A percentile compares a stretch with the other conserved stretches of the same genome.
phyloP scores from a whole-genome alignment of 208 protist species.

The Wallacemonas rigidus region DNA sequence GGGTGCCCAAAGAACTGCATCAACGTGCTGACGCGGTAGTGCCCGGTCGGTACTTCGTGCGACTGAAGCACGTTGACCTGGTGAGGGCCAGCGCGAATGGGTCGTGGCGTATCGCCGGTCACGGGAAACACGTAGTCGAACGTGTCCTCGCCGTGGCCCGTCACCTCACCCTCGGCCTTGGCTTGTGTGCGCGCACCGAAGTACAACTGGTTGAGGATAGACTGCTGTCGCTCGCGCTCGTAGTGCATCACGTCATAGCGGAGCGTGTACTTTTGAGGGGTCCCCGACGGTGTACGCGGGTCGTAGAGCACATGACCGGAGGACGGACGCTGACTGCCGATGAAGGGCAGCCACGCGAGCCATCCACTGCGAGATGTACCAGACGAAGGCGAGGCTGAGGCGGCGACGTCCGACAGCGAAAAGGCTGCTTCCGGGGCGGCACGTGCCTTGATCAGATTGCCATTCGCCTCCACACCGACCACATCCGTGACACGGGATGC shows the following conservation, averaged over 20 bases:
- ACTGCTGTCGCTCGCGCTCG: conserved; percentile 47
- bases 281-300: conserved; percentile 11
- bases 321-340: background rate
- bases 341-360: conserved; percentile 12
- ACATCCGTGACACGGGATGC: conserved; percentile 59
- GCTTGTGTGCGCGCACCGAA: conserved; percentile 57
- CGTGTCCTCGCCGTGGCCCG: conserved; percentile 32
- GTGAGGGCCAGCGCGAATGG: conserved; percentile 38
- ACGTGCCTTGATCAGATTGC: conserved; percentile 18
- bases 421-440: background rate
- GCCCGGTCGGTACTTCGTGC: conserved; percentile 74
- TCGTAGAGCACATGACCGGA: conserved; percentile 14
- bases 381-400: background rate
- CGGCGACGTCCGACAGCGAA: background rate
- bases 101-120: conserved; percentile 68
- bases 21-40: conserved; percentile 84
- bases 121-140: conserved; percentile 89
- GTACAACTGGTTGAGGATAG: conserved; percentile 75
- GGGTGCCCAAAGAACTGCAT: conserved; percentile 82
- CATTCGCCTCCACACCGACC: conserved; percentile 31
- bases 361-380: conserved; percentile 1
- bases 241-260: conserved; percentile 59
- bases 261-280: conserved; percentile 43
- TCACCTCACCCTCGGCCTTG: conserved; percentile 32
- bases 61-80: conserved; percentile 60